Evolutionary conservation across 202 grass and related monocot genomes (phyloP).

Genomic region (Zoysia matrella): DNA sequence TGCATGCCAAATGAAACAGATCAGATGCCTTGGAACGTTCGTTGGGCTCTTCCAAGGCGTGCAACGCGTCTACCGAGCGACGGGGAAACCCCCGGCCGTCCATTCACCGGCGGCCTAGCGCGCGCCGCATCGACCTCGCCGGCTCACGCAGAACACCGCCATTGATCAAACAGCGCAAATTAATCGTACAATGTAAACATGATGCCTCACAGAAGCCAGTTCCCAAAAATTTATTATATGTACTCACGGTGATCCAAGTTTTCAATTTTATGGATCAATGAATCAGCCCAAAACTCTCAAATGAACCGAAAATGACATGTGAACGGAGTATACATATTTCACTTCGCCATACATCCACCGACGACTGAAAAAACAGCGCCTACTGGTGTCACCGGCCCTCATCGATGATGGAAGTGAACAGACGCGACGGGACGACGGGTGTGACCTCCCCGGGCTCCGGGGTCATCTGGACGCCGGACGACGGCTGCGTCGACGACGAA

Average conservation of each 20-base stretch:
- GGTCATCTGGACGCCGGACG: constrained; percentile 3
- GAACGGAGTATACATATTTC: no score
- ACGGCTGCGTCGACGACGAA: constrained; percentile 29
- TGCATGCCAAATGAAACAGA: neutral
- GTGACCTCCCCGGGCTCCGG: neutral
- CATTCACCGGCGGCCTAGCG: neutral
- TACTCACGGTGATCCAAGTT: no score
- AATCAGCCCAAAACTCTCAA: no score
- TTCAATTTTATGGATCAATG: no score
- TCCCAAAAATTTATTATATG: no score
- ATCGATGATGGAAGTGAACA: constrained; percentile 34
- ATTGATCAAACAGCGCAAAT: no score
- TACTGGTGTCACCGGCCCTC: constrained; percentile 47
- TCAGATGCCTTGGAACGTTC: neutral
- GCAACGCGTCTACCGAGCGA: neutral
- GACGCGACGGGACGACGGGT: constrained; percentile 8
- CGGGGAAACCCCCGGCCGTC: neutral
- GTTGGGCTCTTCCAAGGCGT: neutral
- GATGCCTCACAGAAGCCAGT: neutral
- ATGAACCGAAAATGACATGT: no score
- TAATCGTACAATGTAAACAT: neutral
- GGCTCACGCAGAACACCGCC: no score
- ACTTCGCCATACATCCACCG: neutral
- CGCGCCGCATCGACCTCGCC: neutral
- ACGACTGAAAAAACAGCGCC: neutral